phyloP scores from a whole-genome alignment of 2,329 filamentous ascomycete genomes.

The Ophiostoma angusticollis region DNA sequence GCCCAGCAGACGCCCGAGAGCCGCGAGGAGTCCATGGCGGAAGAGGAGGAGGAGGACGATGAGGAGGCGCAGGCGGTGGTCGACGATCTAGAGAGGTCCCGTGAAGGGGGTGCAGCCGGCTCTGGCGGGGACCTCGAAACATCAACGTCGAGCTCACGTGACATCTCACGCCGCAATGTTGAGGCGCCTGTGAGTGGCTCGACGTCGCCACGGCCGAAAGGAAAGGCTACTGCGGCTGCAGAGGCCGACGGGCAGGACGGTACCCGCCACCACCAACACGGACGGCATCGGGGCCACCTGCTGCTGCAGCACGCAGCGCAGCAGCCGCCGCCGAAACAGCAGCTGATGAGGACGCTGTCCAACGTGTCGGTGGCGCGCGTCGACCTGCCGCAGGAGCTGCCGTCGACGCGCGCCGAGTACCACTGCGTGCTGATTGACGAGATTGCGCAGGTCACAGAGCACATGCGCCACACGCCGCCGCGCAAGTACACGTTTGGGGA shows the following conservation, averaged over 20 bases:
- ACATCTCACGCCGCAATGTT: too few species aligned
- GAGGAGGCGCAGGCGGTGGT: constrained; percentile 17
- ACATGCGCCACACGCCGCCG: constrained; percentile 44
- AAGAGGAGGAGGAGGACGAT: constrained; percentile 17
- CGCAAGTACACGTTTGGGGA: constrained; percentile 68
- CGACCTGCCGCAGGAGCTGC: constrained; percentile 24
- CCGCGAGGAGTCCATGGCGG: constrained; percentile 12
- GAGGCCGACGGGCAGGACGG: too few species aligned
- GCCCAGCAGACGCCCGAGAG: constrained; percentile 17
- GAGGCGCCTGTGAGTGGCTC: too few species aligned
- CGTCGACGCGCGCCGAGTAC: constrained; percentile 35
- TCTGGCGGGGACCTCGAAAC: too few species aligned
- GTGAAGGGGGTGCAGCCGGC: constrained; percentile 17
- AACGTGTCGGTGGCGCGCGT: constrained; percentile 21
- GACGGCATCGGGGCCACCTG: too few species aligned
- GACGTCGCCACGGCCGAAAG: too few species aligned
- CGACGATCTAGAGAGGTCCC: constrained; percentile 14
- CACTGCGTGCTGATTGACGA: constrained; percentile 57
- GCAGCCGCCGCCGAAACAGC: too few species aligned
- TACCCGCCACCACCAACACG: too few species aligned
- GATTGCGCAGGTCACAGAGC: constrained; percentile 52
- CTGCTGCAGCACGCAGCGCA: too few species aligned
- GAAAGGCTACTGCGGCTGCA: too few species aligned
- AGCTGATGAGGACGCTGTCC: too few species aligned
- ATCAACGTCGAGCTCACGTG: too few species aligned